Evolutionary conservation across 83 land plant genomes (phyloP).

Genomic region (Picea engelmannii): DNA sequence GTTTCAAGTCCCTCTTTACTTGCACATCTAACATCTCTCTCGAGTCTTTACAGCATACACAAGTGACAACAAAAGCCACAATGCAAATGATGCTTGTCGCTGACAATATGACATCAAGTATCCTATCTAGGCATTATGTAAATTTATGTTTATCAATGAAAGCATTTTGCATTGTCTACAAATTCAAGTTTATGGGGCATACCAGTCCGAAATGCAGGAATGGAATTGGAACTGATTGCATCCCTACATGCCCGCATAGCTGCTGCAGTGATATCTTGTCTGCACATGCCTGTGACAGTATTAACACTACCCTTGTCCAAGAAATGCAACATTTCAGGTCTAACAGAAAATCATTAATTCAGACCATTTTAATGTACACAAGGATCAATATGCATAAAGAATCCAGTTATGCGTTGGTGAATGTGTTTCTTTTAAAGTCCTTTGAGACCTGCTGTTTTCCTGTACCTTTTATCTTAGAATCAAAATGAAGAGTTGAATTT

Average conservation of each 20-base stretch:
- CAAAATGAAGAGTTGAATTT: too few species aligned
- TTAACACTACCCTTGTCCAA: background rate
- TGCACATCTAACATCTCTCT: too few species aligned
- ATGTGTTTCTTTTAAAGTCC: too few species aligned
- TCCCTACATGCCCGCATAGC: conserved; percentile 88
- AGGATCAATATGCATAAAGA: background rate
- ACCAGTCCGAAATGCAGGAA: conserved; percentile 96
- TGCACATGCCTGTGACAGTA: conserved; percentile 15
- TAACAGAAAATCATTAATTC: background rate
- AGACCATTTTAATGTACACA: background rate
- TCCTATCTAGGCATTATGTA: too few species aligned
- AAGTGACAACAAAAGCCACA: too few species aligned
- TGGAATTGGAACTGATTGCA: conserved; percentile 90
- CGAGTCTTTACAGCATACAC: too few species aligned
- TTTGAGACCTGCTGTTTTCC: too few species aligned
- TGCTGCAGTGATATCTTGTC: conserved; percentile 89
- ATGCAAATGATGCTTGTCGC: too few species aligned
- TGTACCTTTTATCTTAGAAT: too few species aligned
- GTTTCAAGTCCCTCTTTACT: too few species aligned
- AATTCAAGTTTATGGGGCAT: background rate
- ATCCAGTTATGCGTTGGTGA: background rate
- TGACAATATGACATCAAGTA: too few species aligned
- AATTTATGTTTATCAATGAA: too few species aligned
- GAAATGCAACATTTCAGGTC: background rate
- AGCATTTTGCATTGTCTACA: background rate